Evolutionary conservation across 441 rosid species (phyloP).

Genomic region (Aleurites moluccanus): DNA sequence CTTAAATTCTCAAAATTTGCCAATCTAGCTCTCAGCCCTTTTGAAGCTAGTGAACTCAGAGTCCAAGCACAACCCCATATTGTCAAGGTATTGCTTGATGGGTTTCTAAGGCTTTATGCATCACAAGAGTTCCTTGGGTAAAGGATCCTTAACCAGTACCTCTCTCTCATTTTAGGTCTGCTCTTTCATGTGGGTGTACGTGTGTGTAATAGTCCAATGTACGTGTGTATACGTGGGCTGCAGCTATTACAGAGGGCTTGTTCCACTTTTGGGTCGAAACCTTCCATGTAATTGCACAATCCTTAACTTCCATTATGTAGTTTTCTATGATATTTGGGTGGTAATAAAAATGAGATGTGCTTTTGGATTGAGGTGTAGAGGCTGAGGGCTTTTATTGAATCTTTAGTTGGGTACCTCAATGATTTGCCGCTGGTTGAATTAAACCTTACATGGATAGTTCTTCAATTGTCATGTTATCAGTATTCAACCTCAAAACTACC

Average conservation of each 20-base stretch:
- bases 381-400: neutral
- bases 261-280: constrained; percentile 67
- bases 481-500: neutral
- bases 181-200: constrained; percentile 5
- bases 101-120: constrained; percentile 61
- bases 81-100: constrained; percentile 72
- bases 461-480: neutral
- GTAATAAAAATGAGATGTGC: neutral
- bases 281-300: constrained; percentile 61
- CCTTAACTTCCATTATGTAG: constrained; percentile 7
- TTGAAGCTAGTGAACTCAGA: constrained; percentile 70
- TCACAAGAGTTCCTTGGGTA: constrained; percentile 71
- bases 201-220: no score
- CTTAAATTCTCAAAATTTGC: no score
- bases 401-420: neutral
- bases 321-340: neutral
- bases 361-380: constrained; percentile 3
- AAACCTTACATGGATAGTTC: neutral
- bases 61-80: constrained; percentile 70
- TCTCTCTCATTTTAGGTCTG: neutral
- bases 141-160: neutral
- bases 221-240: constrained; percentile 19
- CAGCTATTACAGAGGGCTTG: constrained; percentile 64
- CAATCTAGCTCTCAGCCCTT: constrained; percentile 67
- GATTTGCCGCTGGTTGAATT: neutral